Evolutionary conservation across 805 yeast genomes (phyloP), one percentile per base, ranked within the genome.

Genomic region (Candida adriatica): DNA sequence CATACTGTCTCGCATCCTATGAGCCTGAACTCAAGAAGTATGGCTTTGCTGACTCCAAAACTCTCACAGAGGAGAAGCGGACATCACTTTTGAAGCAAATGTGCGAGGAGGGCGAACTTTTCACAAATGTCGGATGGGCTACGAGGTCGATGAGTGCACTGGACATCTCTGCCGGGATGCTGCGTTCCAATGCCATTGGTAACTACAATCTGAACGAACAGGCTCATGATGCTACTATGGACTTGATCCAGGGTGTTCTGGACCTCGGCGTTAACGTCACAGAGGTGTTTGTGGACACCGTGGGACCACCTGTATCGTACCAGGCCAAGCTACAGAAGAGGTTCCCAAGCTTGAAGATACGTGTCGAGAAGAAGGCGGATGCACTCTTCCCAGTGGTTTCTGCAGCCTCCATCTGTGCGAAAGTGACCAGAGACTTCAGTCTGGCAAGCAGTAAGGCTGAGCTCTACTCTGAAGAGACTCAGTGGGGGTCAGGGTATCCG

Each of bases 291-390:
- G 88, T 92, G 5, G 99, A 92, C 54, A 92, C 99, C 0, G 98
- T 92, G 25, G 99, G 99, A 0, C 96, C 97, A 1, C 97, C 98
- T 10, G 71, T 58, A 2, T 63, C 79, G 21, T 92, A 92, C 54
- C 94, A 83, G 49, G 71, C 68, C 23, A 92, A 90, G 55, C 62
- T 92, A 29, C 68, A 73, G 35, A 56, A 55, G 17, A 57, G 70
- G 34, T 92, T 92, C 49, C 96, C 96, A 0, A 56, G 51, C 0
- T 59, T 83, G 15, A 70, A 69, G 38, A 70, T 92, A 18, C 80
- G 86, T 0, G 98, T 92, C 6, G 74, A 95, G 7, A 92, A 92
- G 51, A 92, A 92, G 52, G 98, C 98, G 0, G 99, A 92, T 61
- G 77, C 96, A 13, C 52, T 86, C 13, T 92, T 69, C 52, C 96